These are phyloP conservation scores for Elaeis guineensis DNA, from an alignment of 176 grass and related monocot species.

Conservation along the genomic window DNA sequence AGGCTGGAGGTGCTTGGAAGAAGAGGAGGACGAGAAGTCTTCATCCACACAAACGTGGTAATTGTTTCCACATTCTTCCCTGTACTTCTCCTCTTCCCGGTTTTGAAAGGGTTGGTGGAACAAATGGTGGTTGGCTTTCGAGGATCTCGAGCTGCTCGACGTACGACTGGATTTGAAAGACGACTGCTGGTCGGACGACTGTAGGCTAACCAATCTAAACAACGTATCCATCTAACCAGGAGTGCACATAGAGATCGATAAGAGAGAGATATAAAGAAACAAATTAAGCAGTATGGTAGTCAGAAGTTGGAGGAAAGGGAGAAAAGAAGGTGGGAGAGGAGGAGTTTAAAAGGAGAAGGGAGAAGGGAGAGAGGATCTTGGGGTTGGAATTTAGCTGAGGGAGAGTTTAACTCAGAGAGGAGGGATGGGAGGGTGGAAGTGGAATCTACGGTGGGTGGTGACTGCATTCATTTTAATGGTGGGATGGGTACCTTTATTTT, in stretches of 20 bases:
- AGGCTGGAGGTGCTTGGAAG: constrained; percentile 60
- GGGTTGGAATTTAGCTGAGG: too few relatives aligned
- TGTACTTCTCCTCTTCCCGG: constrained; percentile 44
- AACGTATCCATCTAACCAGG: constrained; percentile 76
- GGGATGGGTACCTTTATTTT: constrained; percentile 4
- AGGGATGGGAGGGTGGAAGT: not conserved
- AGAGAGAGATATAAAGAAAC: constrained; percentile 1
- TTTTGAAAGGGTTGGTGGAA: constrained; percentile 27
- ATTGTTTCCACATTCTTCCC: constrained; percentile 91
- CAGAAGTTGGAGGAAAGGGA: not conserved
- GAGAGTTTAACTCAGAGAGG: constrained; percentile 7
- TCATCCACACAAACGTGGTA: constrained; percentile 93
- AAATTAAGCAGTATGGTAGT: too few relatives aligned
- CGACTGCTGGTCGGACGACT: constrained; percentile 69
- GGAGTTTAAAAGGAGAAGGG: not conserved
- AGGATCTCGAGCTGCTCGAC: constrained; percentile 67
- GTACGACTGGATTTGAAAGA: constrained; percentile 90
- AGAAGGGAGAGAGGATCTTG: not conserved
- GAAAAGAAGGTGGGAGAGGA: constrained; percentile 1
- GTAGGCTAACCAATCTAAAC: constrained; percentile 92
- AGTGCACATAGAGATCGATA: constrained; percentile 13
- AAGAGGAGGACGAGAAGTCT: constrained; percentile 96
- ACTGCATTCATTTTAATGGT: not conserved
- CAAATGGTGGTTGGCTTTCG: constrained; percentile 15
- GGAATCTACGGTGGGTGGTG: not conserved